Conservation (phyloP, 495 filamentous ascomycete species). For the Amphirosellinia nigrospora region DNA sequence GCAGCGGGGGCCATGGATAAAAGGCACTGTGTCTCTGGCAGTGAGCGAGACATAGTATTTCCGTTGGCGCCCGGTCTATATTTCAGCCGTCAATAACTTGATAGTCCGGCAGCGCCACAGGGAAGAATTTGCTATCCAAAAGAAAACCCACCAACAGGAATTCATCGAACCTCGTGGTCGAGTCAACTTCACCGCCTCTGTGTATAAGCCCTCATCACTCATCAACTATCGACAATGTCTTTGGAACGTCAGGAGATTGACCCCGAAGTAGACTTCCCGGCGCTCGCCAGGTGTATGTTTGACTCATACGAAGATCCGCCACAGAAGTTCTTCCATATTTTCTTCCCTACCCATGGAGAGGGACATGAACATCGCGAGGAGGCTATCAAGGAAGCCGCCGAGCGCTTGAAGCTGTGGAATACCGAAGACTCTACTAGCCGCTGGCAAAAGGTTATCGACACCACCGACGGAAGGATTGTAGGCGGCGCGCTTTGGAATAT, state of each 20-base stretch:
- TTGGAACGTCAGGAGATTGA: not conserved
- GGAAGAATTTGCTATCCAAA: slow-evolving; percentile 1
- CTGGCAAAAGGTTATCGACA: slow-evolving; percentile 44
- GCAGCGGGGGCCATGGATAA: not conserved
- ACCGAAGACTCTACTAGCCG: slow-evolving; percentile 33
- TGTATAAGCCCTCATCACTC: not conserved
- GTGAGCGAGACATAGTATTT: slow-evolving; percentile 11
- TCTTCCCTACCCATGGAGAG: not conserved
- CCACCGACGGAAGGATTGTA: slow-evolving; percentile 39
- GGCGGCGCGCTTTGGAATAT: slow-evolving; percentile 45
- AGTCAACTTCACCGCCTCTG: not conserved
- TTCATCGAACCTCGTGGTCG: not conserved
- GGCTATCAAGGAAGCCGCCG: not conserved
- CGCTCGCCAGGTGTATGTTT: not conserved
- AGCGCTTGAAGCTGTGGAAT: slow-evolving; percentile 27
- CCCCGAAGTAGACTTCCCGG: not conserved
- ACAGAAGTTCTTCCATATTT: not conserved
- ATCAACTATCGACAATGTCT: not conserved
- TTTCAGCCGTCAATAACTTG: slow-evolving; percentile 2
- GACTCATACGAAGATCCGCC: not conserved
- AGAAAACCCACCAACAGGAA: slow-evolving; percentile 2
- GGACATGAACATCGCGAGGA: not conserved
- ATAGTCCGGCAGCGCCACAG: not conserved
- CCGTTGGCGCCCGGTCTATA: not conserved
- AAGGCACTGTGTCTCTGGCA: not conserved